Evolutionary conservation across 2,329 filamentous ascomycete genomes (phyloP).

Genomic region (Fusarium irregulare): DNA sequence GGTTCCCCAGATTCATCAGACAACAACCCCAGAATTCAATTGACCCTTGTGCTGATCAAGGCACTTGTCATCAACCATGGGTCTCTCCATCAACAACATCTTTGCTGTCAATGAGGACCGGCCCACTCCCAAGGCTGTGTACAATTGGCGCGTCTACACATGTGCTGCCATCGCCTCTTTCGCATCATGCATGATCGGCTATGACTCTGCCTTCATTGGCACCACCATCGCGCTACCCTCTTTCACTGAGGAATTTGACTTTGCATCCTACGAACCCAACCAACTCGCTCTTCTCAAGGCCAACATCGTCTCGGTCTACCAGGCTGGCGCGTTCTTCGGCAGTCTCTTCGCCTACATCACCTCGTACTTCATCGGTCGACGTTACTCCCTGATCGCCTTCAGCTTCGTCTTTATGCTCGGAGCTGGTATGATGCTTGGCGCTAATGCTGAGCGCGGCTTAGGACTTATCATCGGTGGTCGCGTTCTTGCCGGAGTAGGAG

Average conservation of each 20-base stretch:
- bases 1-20: background rate
- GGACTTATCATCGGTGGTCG: constrained; percentile 71
- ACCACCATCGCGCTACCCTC: constrained; percentile 77
- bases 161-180: constrained; percentile 66
- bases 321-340: constrained; percentile 86
- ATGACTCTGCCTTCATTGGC: constrained; percentile 82
- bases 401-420: constrained; percentile 74
- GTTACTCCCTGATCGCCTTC: constrained; percentile 71
- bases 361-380: constrained; percentile 75
- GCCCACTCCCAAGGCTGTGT: constrained; percentile 66
- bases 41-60: background rate
- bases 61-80: background rate
- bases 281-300: constrained; percentile 70
- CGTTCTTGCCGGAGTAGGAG: constrained; percentile 71
- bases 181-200: constrained; percentile 68
- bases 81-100: constrained; percentile 53
- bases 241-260: constrained; percentile 75
- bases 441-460: constrained; percentile 69
- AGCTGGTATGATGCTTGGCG: constrained; percentile 77
- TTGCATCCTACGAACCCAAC: constrained; percentile 60
- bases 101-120: constrained; percentile 65
- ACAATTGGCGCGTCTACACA: constrained; percentile 70
- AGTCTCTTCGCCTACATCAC: constrained; percentile 74
- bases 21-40: background rate
- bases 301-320: constrained; percentile 85